Percentiles rank a stretch among this genome's conserved stretches.
These are phyloP conservation scores for Tricholoma furcatifolium DNA, from an alignment of 768 basidiomycete genomes.

Conservation along the genomic window DNA sequence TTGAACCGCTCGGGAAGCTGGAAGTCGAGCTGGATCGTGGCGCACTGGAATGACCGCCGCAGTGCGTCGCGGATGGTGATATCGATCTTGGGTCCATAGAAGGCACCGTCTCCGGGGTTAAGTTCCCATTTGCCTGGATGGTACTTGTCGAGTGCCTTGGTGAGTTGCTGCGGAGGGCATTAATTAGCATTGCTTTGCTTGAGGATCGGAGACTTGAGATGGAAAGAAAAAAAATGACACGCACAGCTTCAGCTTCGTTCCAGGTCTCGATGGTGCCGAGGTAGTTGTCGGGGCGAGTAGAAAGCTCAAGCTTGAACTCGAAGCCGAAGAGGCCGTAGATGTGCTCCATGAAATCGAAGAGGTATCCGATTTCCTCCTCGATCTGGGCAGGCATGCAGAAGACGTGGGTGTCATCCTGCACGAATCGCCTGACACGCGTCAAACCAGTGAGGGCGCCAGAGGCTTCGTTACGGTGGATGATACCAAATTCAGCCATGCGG, in stretches of 20 bases:
- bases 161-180: slow-evolving; percentile 63
- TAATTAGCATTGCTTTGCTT: neutral
- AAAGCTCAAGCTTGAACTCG: slow-evolving; percentile 89
- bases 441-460: slow-evolving; percentile 91
- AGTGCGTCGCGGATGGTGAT: slow-evolving; percentile 95
- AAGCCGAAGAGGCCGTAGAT: slow-evolving; percentile 95
- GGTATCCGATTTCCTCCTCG: slow-evolving; percentile 76
- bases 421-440: slow-evolving; percentile 91
- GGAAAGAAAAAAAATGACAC: no score
- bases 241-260: slow-evolving; percentile 82
- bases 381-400: slow-evolving; percentile 98
- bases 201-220: no score
- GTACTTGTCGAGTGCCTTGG: slow-evolving; percentile 75
- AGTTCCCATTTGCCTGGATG: slow-evolving; percentile 90
- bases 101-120: slow-evolving; percentile 96
- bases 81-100: slow-evolving; percentile 99
- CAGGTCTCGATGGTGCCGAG: slow-evolving; percentile 89
- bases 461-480: slow-evolving; percentile 95
- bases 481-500: slow-evolving; percentile 98
- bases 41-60: slow-evolving; percentile 93
- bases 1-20: slow-evolving; percentile 97
- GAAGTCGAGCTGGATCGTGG: slow-evolving; percentile 98
- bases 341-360: slow-evolving; percentile 95
- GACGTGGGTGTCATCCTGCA: slow-evolving; percentile 98
- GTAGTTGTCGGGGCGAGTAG: slow-evolving; percentile 93